Percentiles rank a stretch among this genome's conserved stretches.
Conservation (phyloP, 805 yeast species). For the Sporopachydermia lactativora region DNA sequence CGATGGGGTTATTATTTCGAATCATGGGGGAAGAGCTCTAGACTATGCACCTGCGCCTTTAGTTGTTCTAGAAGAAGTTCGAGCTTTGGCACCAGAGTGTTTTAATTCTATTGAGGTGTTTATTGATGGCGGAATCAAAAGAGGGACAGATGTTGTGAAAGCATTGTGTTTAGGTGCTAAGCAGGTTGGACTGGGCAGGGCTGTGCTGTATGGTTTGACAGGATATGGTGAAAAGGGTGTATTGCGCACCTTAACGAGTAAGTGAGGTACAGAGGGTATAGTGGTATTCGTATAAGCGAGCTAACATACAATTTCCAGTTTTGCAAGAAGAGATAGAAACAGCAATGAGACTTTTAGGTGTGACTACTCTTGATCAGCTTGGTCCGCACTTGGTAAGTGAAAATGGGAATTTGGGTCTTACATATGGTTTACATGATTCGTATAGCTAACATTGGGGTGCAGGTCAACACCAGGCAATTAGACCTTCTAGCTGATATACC, state of each 20-base stretch:
- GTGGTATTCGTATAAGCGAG: no score
- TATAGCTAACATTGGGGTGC: no score
- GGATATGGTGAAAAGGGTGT: conserved; percentile 72
- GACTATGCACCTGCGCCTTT: conserved; percentile 50
- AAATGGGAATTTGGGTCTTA: no score
- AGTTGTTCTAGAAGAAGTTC: conserved; percentile 44
- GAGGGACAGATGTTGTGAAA: conserved; percentile 67
- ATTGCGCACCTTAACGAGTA: conserved; percentile 36
- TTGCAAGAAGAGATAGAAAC: conserved; percentile 46
- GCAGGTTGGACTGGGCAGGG: conserved; percentile 65
- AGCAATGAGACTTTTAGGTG: conserved; percentile 58
- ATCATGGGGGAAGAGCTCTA: conserved; percentile 62
- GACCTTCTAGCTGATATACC: conserved; percentile 8
- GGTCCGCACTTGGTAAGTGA: conserved; percentile 13
- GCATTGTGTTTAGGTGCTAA: conserved; percentile 68
- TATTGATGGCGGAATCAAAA: conserved; percentile 65
- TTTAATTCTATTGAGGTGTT: conserved; percentile 43
- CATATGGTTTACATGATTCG: no score
- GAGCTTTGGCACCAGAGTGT: conserved; percentile 22
- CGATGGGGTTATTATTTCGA: conserved; percentile 46
- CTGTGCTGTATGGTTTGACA: conserved; percentile 66
- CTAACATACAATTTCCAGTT: no score
- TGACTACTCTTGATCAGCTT: conserved; percentile 31
- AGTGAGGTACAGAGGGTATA: no score
- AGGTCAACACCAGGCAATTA: conserved; percentile 11